Percentiles rank a stretch among this genome's conserved stretches.
These are phyloP conservation scores for Capronia americana DNA, from an alignment of 2,329 filamentous ascomycete genomes.

Conservation along the genomic window DNA sequence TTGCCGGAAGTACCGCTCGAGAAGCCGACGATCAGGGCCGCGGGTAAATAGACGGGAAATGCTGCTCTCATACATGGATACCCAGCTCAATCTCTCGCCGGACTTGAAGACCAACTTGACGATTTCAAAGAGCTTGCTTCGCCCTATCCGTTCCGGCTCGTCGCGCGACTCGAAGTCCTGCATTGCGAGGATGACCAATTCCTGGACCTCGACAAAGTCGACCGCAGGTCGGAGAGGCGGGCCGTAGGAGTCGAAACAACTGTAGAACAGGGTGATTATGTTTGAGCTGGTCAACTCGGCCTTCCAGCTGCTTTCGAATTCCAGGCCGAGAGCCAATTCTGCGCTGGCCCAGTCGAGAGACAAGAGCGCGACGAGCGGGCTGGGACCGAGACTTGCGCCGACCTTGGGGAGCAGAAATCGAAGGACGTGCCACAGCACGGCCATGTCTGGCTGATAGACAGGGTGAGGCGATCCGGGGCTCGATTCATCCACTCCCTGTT, in stretches of 20 bases:
- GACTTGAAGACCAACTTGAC: background rate
- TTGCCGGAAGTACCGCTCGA: background rate
- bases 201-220: background rate
- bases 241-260: background rate
- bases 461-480: background rate
- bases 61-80: background rate
- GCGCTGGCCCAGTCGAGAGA: background rate
- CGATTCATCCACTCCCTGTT: background rate
- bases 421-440: background rate
- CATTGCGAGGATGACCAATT: background rate
- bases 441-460: background rate
- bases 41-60: background rate
- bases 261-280: background rate
- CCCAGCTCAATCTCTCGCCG: background rate
- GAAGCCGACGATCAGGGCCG: background rate
- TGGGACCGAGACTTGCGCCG: background rate
- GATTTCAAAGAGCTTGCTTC: background rate
- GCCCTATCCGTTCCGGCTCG: background rate
- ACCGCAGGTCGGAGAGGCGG: background rate
- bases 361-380: background rate
- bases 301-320: background rate
- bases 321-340: background rate
- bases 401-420: background rate
- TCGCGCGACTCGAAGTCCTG: background rate
- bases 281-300: background rate